These are phyloP conservation scores for Lolium multiflorum DNA, from an alignment of 176 grass and related monocot genomes.

Conservation along the genomic window DNA sequence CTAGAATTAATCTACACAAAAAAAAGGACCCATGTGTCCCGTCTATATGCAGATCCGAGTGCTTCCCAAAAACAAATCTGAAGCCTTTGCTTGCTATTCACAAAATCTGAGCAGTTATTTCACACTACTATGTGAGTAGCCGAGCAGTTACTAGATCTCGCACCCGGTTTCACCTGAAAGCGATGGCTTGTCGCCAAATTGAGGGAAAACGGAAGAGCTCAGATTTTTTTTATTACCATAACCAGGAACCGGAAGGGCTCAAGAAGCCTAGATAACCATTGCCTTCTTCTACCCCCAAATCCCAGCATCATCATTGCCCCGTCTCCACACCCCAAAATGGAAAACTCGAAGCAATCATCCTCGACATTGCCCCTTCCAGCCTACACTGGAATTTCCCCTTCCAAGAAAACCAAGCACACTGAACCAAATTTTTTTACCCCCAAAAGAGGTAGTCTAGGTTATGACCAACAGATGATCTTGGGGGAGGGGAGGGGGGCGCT, in stretches of 20 bases:
- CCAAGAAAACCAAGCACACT: neutral
- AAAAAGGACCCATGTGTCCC: too few species aligned
- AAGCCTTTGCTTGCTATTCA: too few species aligned
- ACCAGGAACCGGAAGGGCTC: neutral
- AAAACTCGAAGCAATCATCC: neutral
- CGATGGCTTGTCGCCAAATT: constrained; percentile 23
- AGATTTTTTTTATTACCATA: constrained; percentile 7
- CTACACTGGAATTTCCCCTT: neutral
- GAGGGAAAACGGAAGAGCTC: neutral
- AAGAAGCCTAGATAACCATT: neutral
- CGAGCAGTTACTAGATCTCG: neutral
- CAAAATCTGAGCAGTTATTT: constrained; percentile 12
- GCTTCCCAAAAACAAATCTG: too few species aligned
- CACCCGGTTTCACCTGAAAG: constrained; percentile 15
- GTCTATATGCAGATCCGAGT: too few species aligned
- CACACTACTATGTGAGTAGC: neutral
- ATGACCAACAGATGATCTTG: neutral
- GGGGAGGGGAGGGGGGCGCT: neutral
- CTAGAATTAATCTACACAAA: too few species aligned
- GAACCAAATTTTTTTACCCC: neutral
- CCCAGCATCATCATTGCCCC: neutral
- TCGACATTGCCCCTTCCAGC: neutral
- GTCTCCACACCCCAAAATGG: neutral
- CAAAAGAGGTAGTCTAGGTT: neutral
- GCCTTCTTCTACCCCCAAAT: neutral